Percentiles rank a stretch among this genome's conserved stretches.
These are phyloP conservation scores for Cordyceps tenuipes DNA, from an alignment of 2,329 filamentous ascomycete genomes.

Conservation along the genomic window DNA sequence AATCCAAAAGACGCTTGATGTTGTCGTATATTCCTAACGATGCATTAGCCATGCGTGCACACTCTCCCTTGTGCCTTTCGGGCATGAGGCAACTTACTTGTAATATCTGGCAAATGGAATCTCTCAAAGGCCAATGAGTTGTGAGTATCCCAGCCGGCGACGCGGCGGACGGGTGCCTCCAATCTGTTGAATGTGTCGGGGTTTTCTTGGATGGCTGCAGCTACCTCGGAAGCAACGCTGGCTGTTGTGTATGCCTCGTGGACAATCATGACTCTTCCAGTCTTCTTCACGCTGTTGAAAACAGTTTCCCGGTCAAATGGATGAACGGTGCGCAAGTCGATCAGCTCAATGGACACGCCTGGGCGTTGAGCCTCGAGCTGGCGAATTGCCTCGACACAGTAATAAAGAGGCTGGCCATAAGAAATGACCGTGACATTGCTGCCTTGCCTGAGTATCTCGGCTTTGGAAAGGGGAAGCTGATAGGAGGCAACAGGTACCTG, in stretches of 20 bases:
- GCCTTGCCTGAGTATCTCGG: conserved; percentile 74
- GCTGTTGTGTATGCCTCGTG: conserved; percentile 90
- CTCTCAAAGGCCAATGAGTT: conserved; percentile 71
- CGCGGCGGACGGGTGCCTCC: conserved; percentile 75
- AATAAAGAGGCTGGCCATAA: conserved; percentile 84
- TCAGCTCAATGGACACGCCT: conserved; percentile 65
- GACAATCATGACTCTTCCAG: conserved; percentile 76
- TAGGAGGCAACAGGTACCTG: conserved; percentile 78
- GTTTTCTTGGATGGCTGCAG: conserved; percentile 78
- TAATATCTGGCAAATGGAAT: conserved; percentile 76
- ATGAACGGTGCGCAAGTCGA: conserved; percentile 81
- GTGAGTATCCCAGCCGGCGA: conserved; percentile 87
- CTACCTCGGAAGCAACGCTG: conserved; percentile 81
- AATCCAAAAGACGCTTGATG: conserved; percentile 58
- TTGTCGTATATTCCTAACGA: conserved; percentile 59
- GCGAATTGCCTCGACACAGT: conserved; percentile 67
- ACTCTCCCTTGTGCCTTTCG: no score
- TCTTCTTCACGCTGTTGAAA: conserved; percentile 76
- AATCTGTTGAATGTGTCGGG: conserved; percentile 66
- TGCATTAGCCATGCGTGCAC: background rate
- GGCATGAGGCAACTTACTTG: conserved; percentile 49
- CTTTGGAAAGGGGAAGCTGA: conserved; percentile 75
- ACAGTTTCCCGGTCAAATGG: conserved; percentile 84
- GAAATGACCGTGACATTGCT: conserved; percentile 76
- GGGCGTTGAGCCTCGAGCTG: conserved; percentile 68